These are phyloP conservation scores for Pseudoneurospora amorphoporcata DNA, from an alignment of 495 filamentous ascomycete genomes.

Conservation along the genomic window DNA sequence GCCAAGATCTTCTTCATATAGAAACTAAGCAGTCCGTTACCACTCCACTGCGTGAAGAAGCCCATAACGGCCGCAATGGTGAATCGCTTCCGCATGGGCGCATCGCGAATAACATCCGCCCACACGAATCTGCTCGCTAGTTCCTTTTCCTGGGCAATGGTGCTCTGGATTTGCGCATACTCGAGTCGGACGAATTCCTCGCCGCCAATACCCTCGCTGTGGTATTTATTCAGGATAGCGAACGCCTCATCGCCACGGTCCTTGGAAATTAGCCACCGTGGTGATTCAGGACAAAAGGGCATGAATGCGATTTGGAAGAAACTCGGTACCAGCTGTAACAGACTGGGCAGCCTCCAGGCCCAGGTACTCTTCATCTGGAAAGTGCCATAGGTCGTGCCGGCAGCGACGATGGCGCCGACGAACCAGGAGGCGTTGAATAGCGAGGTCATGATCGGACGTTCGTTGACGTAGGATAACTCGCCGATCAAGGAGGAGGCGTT, in stretches of 20 bases:
- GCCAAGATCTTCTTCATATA: slow-evolving; percentile 31
- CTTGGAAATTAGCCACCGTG: slow-evolving; percentile 37
- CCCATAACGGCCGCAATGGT: slow-evolving; percentile 40
- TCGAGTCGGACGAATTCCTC: slow-evolving; percentile 44
- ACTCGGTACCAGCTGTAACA: slow-evolving; percentile 39
- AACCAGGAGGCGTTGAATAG: slow-evolving; percentile 53
- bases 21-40: slow-evolving; percentile 40
- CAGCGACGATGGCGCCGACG: slow-evolving; percentile 46
- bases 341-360: slow-evolving; percentile 51
- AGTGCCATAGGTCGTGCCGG: slow-evolving; percentile 45
- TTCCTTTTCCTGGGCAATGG: slow-evolving; percentile 41
- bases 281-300: slow-evolving; percentile 40
- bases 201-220: slow-evolving; percentile 41
- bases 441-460: slow-evolving; percentile 47
- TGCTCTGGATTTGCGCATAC: slow-evolving; percentile 44
- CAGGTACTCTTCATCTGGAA: slow-evolving; percentile 42
- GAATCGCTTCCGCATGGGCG: slow-evolving; percentile 41
- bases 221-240: slow-evolving; percentile 45
- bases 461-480: slow-evolving; percentile 50
- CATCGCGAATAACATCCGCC: slow-evolving; percentile 40
- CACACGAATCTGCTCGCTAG: slow-evolving; percentile 36
- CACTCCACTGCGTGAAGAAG: slow-evolving; percentile 47
- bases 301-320: slow-evolving; percentile 42
- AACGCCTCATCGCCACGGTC: slow-evolving; percentile 42
- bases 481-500: slow-evolving; percentile 48